phyloP scores from a whole-genome alignment of 75 land plant genomes.

The Cryptomeria japonica region DNA sequence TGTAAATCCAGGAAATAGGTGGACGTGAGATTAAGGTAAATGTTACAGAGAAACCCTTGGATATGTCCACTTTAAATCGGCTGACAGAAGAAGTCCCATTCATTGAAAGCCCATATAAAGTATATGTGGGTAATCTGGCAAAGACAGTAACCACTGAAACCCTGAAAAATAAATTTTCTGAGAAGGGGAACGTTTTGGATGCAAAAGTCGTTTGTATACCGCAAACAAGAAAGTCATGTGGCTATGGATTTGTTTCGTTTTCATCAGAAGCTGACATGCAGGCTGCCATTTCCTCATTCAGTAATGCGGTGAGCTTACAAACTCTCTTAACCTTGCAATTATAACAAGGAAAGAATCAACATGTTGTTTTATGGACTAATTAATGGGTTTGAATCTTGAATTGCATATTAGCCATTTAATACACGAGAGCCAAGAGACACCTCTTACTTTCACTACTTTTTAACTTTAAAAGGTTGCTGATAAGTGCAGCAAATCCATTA shows the following conservation, averaged over 20 bases:
- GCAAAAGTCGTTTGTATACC: slow-evolving; percentile 81
- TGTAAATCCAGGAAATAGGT: slow-evolving; percentile 62
- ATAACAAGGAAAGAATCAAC: neutral
- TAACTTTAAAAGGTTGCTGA: neutral
- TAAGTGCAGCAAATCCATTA: neutral
- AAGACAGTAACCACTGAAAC: slow-evolving; percentile 81
- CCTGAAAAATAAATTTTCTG: slow-evolving; percentile 60
- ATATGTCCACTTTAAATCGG: slow-evolving; percentile 19
- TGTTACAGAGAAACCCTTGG: slow-evolving; percentile 72
- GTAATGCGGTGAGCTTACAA: slow-evolving; percentile 57
- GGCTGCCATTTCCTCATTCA: slow-evolving; percentile 65
- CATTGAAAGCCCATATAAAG: slow-evolving; percentile 70
- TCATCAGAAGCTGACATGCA: slow-evolving; percentile 78
- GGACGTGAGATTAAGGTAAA: slow-evolving; percentile 80
- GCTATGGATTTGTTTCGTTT: slow-evolving; percentile 91
- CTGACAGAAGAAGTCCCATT: slow-evolving; percentile 55
- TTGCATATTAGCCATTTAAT: neutral
- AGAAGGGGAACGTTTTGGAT: slow-evolving; percentile 80
- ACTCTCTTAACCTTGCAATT: neutral
- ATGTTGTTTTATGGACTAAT: neutral
- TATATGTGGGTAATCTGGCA: slow-evolving; percentile 88
- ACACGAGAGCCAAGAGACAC: neutral
- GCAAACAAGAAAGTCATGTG: slow-evolving; percentile 88
- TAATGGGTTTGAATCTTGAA: neutral
- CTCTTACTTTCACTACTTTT: neutral